Conservation (phyloP, 1,284 basidiomycete species). For the Phylloporus sp. region DNA sequence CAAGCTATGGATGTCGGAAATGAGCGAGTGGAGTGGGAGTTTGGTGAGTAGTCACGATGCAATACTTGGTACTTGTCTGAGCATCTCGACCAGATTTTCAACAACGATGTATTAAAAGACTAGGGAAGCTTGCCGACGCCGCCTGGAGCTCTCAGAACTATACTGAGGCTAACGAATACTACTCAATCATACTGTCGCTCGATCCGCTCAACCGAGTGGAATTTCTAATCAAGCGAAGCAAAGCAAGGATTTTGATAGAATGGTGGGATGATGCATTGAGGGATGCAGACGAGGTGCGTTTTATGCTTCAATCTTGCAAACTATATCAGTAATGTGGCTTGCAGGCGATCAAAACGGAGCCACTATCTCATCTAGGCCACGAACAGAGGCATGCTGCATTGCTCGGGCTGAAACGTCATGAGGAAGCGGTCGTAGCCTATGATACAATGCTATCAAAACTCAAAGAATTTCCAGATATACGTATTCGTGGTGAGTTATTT, state of each 20-base stretch:
- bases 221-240: background rate
- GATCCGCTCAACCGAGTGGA: background rate
- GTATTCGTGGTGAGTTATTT: background rate
- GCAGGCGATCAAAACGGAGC: background rate
- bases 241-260: background rate
- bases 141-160: background rate
- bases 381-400: background rate
- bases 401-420: background rate
- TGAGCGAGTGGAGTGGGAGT: background rate
- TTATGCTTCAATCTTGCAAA: background rate
- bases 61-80: background rate
- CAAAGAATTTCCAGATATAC: background rate
- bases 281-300: conserved; percentile 1
- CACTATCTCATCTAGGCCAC: background rate
- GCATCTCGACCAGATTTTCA: background rate
- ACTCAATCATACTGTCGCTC: background rate
- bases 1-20: background rate
- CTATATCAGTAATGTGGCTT: background rate
- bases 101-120: background rate
- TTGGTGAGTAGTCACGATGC: background rate
- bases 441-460: background rate
- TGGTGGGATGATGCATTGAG: background rate
- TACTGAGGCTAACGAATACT: background rate
- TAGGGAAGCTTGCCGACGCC: background rate
- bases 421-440: background rate